Percentiles rank a stretch among this genome's conserved stretches.
phyloP scores from a whole-genome alignment of 129 eudicot genomes.

The Kitagawia praeruptora region DNA sequence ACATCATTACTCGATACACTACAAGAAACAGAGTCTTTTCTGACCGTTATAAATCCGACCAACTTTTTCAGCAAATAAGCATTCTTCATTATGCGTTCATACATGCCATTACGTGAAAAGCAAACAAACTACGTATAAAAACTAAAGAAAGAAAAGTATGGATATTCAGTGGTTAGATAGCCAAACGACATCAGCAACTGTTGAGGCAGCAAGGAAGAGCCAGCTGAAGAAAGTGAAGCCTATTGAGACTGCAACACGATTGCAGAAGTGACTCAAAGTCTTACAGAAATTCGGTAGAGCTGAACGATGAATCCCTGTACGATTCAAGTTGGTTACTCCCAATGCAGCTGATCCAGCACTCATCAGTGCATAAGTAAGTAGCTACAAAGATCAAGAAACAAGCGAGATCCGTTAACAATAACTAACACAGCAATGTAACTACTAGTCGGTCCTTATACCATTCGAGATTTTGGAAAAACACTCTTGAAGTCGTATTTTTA shows the following conservation, averaged over 20 bases:
- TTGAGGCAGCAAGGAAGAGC: constrained; percentile 58
- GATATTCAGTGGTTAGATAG: constrained; percentile 11
- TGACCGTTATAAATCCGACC: too few relatives aligned
- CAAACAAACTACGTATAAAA: neutral
- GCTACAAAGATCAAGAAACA: constrained; percentile 18
- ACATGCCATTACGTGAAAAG: neutral
- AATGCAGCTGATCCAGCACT: constrained; percentile 95
- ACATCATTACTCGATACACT: too few relatives aligned
- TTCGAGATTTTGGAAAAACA: neutral
- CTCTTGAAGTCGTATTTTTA: too few relatives aligned
- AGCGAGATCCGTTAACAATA: neutral
- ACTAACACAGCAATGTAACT: neutral
- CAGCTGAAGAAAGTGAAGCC: constrained; percentile 70
- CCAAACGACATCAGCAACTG: constrained; percentile 67
- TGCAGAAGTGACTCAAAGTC: constrained; percentile 59
- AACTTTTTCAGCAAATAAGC: too few relatives aligned
- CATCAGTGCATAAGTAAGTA: constrained; percentile 74
- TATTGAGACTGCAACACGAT: constrained; percentile 62
- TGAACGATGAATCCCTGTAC: constrained; percentile 76
- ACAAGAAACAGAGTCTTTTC: too few relatives aligned
- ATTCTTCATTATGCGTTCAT: too few relatives aligned
- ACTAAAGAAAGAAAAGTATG: neutral
- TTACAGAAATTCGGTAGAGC: constrained; percentile 86
- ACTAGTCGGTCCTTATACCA: neutral
- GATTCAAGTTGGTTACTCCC: constrained; percentile 75